Evolutionary conservation across 805 yeast species (phyloP).

Genomic region (Metschnikowia lunata): DNA sequence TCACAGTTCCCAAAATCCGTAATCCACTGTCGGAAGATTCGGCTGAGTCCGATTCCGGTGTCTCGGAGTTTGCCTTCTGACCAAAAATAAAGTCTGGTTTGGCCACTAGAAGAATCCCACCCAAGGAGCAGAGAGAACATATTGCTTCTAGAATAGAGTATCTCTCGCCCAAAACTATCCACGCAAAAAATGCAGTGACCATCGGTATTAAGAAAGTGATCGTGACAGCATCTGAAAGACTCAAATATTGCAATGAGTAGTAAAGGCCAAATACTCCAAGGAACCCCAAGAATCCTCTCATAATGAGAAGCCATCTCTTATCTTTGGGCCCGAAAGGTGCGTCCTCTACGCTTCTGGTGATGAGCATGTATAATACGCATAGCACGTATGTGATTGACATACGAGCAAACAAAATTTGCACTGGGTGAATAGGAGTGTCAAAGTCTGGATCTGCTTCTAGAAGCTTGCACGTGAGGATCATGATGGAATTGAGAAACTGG

Average conservation of each 20-base stretch:
- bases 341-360: slow-evolving; percentile 46
- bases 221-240: slow-evolving; percentile 77
- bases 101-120: slow-evolving; percentile 78
- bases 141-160: slow-evolving; percentile 63
- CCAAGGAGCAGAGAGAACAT: slow-evolving; percentile 63
- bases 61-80: slow-evolving; percentile 24
- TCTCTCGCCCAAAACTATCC: slow-evolving; percentile 58
- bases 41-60: slow-evolving; percentile 31
- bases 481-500: slow-evolving; percentile 70
- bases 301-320: slow-evolving; percentile 47
- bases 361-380: slow-evolving; percentile 52
- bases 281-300: slow-evolving; percentile 67
- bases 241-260: slow-evolving; percentile 65
- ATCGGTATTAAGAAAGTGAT: slow-evolving; percentile 77
- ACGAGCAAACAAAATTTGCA: slow-evolving; percentile 72
- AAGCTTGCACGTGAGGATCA: slow-evolving; percentile 74
- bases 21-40: slow-evolving; percentile 52
- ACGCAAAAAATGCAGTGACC: slow-evolving; percentile 71
- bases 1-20: slow-evolving; percentile 56
- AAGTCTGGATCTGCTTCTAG: slow-evolving; percentile 61
- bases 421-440: slow-evolving; percentile 61
- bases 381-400: slow-evolving; percentile 67
- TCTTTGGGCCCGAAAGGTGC: slow-evolving; percentile 69
- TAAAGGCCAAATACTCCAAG: slow-evolving; percentile 79
- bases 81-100: slow-evolving; percentile 74